Base-by-base conservation (phyloP, 345 rosid genomes). In the Pseudoturritis turrita region DNA sequence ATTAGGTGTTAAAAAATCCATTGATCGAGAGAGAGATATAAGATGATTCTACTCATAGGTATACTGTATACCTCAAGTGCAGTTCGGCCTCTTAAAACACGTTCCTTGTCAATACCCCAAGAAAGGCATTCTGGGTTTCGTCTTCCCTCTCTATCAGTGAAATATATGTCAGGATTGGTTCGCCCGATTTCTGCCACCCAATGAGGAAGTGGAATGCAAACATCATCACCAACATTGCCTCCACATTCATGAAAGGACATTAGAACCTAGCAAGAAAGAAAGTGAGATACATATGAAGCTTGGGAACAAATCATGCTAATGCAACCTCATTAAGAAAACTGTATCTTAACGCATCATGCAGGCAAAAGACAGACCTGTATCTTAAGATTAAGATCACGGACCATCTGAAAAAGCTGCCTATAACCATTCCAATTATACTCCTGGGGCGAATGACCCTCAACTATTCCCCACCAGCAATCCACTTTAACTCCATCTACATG, bases 401-500 rank as follows among this genome's bases (percentile, higher is more conserved):
- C 85, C 79, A 92, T 87, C 80, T 87, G 92, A 70, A 89, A 88
- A 62, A 89, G 94, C 79, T 83, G 84, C 76, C 72, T 78, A 77
- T 96, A 96, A 55, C 98, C 99, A 74, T 66, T 96, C 99, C 99
- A 96, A 67, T 85, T 90, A 83, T 92, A 96, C 65, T 88, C 92
- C 70, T 69, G 92, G 3, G 99, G 98, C 45, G 83, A 79, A 78
- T 87, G 90, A 61, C 92, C 93, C 83, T 96, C 98, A 25, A 89
- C 98, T 78, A 95, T 88, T 66, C 99, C 99, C 99, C 99, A 92
- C 99, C 99, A 96, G 81, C 99, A 96, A 75, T 96, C 92, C 62
- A 90, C 91, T 84, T 82, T 84, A 50, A 92, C 84, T 29, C 99
- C 98, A 79, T 96, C 97, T 25, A 88, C 82, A 67, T 83, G 85